Percentiles rank a stretch among this genome's conserved stretches.
Evolutionary conservation across 2,329 filamentous ascomycete species (phyloP).

Genomic region (Didymella pinodella): DNA sequence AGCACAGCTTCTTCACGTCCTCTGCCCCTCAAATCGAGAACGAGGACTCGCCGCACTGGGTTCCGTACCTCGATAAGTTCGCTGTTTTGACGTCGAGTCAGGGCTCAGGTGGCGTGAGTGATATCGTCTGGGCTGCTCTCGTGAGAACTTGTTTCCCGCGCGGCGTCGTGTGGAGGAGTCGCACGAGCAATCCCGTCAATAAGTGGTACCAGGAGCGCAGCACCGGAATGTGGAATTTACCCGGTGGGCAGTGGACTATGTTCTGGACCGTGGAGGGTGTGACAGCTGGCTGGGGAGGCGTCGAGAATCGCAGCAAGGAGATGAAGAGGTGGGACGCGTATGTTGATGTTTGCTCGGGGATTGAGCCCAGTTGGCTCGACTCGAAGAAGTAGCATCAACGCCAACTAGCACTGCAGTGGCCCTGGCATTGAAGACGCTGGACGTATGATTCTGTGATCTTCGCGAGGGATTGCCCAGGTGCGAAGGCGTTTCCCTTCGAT

Average conservation of each 20-base stretch:
- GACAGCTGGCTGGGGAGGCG: constrained; percentile 57
- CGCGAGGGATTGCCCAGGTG: background rate
- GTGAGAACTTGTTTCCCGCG: constrained; percentile 85
- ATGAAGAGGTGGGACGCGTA: constrained; percentile 58
- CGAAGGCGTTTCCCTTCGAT: constrained; percentile 1
- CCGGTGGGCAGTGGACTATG: constrained; percentile 91
- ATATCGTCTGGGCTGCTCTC: constrained; percentile 97
- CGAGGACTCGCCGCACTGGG: constrained; percentile 62
- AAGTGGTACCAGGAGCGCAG: constrained; percentile 99
- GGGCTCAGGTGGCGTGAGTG: constrained; percentile 89
- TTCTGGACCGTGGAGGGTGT: constrained; percentile 87
- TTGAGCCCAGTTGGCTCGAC: constrained; percentile 60
- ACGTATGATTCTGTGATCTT: background rate
- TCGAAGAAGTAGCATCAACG: constrained; percentile 33
- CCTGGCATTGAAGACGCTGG: too few relatives aligned
- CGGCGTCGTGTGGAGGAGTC: constrained; percentile 91
- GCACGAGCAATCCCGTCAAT: constrained; percentile 93
- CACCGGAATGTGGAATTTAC: constrained; percentile 80
- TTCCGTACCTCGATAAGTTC: constrained; percentile 97
- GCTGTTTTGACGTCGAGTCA: constrained; percentile 89
- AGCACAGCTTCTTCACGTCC: background rate
- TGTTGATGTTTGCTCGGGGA: constrained; percentile 57
- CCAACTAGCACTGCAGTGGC: too few relatives aligned
- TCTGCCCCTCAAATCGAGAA: background rate
- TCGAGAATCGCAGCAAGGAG: constrained; percentile 54